These are phyloP conservation scores for Drechmeria coniospora DNA, from an alignment of 2,329 filamentous ascomycete genomes.

Conservation along the genomic window DNA sequence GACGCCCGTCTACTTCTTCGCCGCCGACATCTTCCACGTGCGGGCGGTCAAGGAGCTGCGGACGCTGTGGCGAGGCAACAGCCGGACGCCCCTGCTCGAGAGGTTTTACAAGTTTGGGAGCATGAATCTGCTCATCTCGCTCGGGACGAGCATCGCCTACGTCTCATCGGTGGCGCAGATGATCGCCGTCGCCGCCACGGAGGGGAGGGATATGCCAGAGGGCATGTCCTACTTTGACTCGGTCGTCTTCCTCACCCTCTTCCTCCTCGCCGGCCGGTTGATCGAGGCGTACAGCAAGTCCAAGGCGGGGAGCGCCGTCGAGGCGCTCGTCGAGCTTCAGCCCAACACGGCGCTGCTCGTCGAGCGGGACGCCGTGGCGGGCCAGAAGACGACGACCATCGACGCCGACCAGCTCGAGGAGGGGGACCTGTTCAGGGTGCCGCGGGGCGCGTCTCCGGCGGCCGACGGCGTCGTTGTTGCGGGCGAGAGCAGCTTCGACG, in stretches of 20 bases:
- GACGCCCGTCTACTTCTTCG: conserved; percentile 76
- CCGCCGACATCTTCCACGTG: conserved; percentile 71
- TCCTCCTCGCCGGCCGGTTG: conserved; percentile 59
- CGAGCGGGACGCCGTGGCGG: conserved; percentile 21
- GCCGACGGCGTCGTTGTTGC: conserved; percentile 58
- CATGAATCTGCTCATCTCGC: conserved; percentile 88
- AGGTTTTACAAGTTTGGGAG: conserved; percentile 88
- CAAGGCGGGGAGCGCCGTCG: conserved; percentile 74
- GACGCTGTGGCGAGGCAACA: conserved; percentile 62
- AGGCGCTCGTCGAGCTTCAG: conserved; percentile 60
- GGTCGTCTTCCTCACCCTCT: conserved; percentile 81
- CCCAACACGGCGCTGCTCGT: conserved; percentile 64
- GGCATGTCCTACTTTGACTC: conserved; percentile 72
- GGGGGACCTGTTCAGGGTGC: conserved; percentile 59
- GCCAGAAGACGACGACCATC: conserved; percentile 24
- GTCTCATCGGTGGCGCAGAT: conserved; percentile 68
- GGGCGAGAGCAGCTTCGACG: conserved; percentile 60
- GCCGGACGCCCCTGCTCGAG: conserved; percentile 54
- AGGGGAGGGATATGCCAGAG: conserved; percentile 20
- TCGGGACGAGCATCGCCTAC: conserved; percentile 80
- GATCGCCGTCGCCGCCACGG: conserved; percentile 41
- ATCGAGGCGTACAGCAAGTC: conserved; percentile 87
- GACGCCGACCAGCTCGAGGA: conserved; percentile 58
- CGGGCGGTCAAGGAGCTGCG: conserved; percentile 65
- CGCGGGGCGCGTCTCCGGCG: conserved; percentile 68